phyloP scores from a whole-genome alignment of 2,329 filamentous ascomycete genomes.

The Aureobasidium sp. region DNA sequence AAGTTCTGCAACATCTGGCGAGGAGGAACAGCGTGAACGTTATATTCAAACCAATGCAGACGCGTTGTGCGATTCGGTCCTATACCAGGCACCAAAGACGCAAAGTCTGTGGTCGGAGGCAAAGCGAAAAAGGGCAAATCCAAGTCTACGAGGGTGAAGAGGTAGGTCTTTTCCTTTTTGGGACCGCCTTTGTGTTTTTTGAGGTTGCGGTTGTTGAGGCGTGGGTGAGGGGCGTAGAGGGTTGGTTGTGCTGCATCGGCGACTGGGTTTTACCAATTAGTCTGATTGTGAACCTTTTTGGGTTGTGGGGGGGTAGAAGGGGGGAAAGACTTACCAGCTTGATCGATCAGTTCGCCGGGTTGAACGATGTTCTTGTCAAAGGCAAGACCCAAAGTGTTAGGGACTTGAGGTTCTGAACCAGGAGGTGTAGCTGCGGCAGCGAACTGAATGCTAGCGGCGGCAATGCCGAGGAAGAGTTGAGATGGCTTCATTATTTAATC shows the following conservation, averaged over 20 bases:
- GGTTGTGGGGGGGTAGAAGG: no score
- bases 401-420: slow-evolving; percentile 1
- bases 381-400: not conserved
- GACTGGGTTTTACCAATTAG: not conserved
- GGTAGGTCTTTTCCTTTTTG: slow-evolving; percentile 24
- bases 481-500: slow-evolving; percentile 9
- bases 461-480: not conserved
- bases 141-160: slow-evolving; percentile 32
- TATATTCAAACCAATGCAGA: no score
- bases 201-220: not conserved
- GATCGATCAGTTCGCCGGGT: slow-evolving; percentile 1
- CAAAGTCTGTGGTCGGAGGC: slow-evolving; percentile 24
- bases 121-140: slow-evolving; percentile 26
- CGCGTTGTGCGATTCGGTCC: no score
- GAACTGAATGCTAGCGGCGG: not conserved
- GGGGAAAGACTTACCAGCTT: not conserved
- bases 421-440: slow-evolving; percentile 6
- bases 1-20: no score
- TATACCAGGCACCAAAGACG: slow-evolving; percentile 21
- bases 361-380: not conserved
- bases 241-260: slow-evolving; percentile 15
- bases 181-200: not conserved
- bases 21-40: no score
- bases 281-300: no score
- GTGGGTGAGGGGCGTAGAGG: not conserved